Evolutionary conservation across 192 early-diverging fungal genomes (phyloP), one percentile per base, ranked within the genome.

Genomic region (Dimargaris cristalligena): DNA sequence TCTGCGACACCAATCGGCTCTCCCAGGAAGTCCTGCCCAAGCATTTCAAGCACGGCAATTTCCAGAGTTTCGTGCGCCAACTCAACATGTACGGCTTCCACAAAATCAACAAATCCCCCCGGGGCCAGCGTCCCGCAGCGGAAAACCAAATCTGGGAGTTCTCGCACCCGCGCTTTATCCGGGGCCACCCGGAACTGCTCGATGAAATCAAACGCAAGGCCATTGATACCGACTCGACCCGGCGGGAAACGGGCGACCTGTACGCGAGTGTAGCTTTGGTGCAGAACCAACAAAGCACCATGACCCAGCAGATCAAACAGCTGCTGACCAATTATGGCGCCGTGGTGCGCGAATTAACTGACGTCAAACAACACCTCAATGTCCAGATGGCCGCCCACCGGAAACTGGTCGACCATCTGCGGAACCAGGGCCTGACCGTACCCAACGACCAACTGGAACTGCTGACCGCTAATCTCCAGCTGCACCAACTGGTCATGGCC

Each of bases 141-240:
- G 89, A 91, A 65, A 89, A 91, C 71, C 89, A 91, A 66, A 86
- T 90, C 65, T 91, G 89, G 89, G 87, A 89, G 69, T 91, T 91
- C 60, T 87, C 82, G 48, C 88, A 91, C 58, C 77, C 79, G 67
- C 88, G 87, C 50, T 91, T 88, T 57, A 68, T 85, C 51, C 76
- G 87, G 59, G 83, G 81, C 60, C 75, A 81, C 8, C 76, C 84
- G 6, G 86, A 88, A 63, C 65, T 90, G 59, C 71, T 90, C 20
- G 88, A 94, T 63, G 89, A 92, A 60, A 94, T 94, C 66, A 90
- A 91, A 64, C 78, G 91, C 59, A 93, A 93, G 66, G 78, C 90
- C 2, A 88, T 90, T 79, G 90, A 92, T 54, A 78, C 87, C 18
- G 90, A 89, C 52, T 69, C 78, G 26, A 65, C 78, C 63, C 67